Evolutionary conservation across 306 rosid genomes (phyloP), one percentile per base, ranked within the genome.

Genomic region (Prinsepia uniflora): DNA sequence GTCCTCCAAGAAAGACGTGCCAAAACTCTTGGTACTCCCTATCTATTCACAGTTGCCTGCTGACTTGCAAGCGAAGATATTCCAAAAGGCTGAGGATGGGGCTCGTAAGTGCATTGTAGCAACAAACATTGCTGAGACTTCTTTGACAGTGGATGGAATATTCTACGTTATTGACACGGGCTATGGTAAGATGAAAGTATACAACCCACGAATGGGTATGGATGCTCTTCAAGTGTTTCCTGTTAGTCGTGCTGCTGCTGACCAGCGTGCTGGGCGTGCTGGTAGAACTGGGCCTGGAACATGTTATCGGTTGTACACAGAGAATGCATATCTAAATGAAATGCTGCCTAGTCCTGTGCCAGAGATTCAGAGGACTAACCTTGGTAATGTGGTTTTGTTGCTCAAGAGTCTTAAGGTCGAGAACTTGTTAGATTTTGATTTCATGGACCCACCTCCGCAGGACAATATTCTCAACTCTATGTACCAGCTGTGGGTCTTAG

Each of bases 221-320:
- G 98, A 94, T 78, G 98, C 98, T 43, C 92, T 94, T 67, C 98
- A 94, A 72, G 98, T 94, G 75, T 94, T 94, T 81, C 98, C 98
- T 36, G 92, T 81, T 68, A 94, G 98, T 70, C 96, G 92, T 40
- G 98, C 98, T 75, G 98, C 98, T 80, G 98, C 97, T 63, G 95
- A 94, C 71, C 98, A 94, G 85, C 97, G 98, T 71, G 82, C 97
- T 64, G 98, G 98, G 65, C 92, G 98, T 70, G 98, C 98, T 53
- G 98, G 98, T 80, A 84, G 98, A 87, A 94, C 98, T 24, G 98
- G 98, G 61, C 98, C 98, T 22, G 98, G 98, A 36, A 94, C 97
- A 10, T 94, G 98, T 77, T 94, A 90, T 72, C 87, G 98, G 24
- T 64, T 94, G 75, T 94, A 87, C 66, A 94, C 98, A 0, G 96